phyloP scores from a whole-genome alignment of 2,329 filamentous ascomycete genomes.

The Rhynchosporium secalis region DNA sequence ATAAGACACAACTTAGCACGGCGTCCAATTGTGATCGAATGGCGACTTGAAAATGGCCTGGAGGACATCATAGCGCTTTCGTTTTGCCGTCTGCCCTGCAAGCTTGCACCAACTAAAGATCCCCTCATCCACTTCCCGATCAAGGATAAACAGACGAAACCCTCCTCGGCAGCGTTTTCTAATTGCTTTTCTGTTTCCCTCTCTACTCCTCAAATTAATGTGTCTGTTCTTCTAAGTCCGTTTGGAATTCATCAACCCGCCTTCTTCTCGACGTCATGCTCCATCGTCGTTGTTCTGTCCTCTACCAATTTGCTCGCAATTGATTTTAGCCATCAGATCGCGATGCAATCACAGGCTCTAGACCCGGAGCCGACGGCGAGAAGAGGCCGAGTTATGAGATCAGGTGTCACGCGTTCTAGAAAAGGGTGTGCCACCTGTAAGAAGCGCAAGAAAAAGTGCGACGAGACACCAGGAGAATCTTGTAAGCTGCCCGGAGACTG shows the following conservation, averaged over 20 bases:
- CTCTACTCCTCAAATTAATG: background rate
- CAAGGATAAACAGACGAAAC: background rate
- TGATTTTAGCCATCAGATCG: background rate
- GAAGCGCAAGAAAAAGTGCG: constrained; percentile 61
- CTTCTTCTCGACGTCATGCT: background rate
- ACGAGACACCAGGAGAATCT: constrained; percentile 42
- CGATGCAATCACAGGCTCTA: constrained; percentile 8
- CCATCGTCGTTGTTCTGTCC: background rate
- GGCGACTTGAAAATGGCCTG: background rate
- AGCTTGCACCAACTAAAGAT: background rate
- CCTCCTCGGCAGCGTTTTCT: background rate
- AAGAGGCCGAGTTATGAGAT: background rate
- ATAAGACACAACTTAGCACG: background rate
- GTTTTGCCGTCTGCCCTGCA: constrained; percentile 1
- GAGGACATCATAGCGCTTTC: background rate
- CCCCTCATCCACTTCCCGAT: constrained; percentile 5
- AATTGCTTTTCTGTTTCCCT: constrained; percentile 4
- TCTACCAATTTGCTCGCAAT: background rate
- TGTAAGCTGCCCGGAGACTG: background rate
- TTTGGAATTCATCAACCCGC: background rate
- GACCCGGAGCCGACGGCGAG: background rate
- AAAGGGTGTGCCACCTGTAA: constrained; percentile 50
- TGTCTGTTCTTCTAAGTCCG: background rate
- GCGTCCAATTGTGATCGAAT: constrained; percentile 1
- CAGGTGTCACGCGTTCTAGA: constrained; percentile 20